These are phyloP conservation scores for Raffaelea arxii DNA, from an alignment of 2,329 filamentous ascomycete genomes.

Conservation along the genomic window DNA sequence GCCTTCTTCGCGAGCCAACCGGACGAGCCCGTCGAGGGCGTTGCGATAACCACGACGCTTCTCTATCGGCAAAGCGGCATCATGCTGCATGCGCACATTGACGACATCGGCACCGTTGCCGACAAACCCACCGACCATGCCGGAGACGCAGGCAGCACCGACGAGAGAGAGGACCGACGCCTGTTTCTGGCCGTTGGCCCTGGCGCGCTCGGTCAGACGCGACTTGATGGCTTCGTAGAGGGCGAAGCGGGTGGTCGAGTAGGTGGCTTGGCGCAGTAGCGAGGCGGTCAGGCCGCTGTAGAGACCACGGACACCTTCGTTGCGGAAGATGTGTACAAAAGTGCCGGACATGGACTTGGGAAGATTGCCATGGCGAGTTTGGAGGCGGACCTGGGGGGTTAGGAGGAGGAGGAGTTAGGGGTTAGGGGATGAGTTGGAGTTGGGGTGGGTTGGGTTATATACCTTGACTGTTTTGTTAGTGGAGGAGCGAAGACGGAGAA, in stretches of 20 bases:
- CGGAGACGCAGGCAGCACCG: conserved; percentile 72
- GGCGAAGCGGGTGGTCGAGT: conserved; percentile 92
- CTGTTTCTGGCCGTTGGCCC: conserved; percentile 18
- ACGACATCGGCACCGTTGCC: conserved; percentile 94
- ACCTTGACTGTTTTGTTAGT: conserved; percentile 9
- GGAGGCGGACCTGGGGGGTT: conserved; percentile 77
- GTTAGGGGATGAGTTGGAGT: background rate
- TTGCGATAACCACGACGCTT: conserved; percentile 82
- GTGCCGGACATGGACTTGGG: conserved; percentile 78
- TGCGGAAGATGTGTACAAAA: conserved; percentile 68
- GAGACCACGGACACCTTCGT: conserved; percentile 68
- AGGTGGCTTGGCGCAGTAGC: conserved; percentile 86
- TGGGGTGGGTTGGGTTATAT: background rate
- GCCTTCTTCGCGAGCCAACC: conserved; percentile 85
- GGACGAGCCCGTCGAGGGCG: conserved; percentile 74
- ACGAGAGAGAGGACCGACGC: conserved; percentile 71
- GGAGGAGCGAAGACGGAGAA: background rate
- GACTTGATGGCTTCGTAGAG: conserved; percentile 91
- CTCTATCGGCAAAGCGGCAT: conserved; percentile 60
- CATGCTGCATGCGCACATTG: conserved; percentile 98
- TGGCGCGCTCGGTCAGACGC: conserved; percentile 36
- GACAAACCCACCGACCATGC: conserved; percentile 78
- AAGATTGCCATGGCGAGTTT: conserved; percentile 68
- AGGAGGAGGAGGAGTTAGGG: conserved; percentile 70
- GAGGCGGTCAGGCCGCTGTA: conserved; percentile 91